Conservation (phyloP, 345 rosid species). For the Eutrema japonicum region DNA sequence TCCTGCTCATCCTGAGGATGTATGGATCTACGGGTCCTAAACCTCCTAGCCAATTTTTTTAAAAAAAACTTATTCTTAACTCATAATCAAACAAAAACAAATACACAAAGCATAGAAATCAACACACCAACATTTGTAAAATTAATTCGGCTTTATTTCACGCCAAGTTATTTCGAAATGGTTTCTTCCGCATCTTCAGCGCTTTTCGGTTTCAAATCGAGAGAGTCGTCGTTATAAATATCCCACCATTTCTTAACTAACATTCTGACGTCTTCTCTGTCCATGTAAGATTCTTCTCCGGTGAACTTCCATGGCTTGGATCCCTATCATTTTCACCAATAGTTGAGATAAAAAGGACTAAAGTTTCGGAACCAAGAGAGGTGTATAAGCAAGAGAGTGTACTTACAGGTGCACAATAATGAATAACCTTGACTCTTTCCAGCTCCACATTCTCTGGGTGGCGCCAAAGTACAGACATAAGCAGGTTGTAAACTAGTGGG, state of each 20-base stretch:
- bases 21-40: no score
- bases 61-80: not conserved
- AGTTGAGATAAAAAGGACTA: not conserved
- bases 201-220: conserved; percentile 46
- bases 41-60: no score
- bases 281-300: conserved; percentile 60
- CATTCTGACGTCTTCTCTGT: conserved; percentile 58
- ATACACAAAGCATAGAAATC: not conserved
- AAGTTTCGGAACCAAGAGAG: not conserved
- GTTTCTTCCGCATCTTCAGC: conserved; percentile 39
- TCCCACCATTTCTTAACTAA: conserved; percentile 60
- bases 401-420: conserved; percentile 79
- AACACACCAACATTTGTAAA: not conserved
- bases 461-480: conserved; percentile 79
- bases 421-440: conserved; percentile 63
- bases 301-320: conserved; percentile 69
- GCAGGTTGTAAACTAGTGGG: conserved; percentile 61
- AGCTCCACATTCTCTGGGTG: conserved; percentile 75
- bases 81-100: not conserved
- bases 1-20: no score
- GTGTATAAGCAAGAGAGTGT: not conserved
- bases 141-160: not conserved
- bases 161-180: not conserved
- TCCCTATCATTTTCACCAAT: conserved; percentile 39
- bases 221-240: conserved; percentile 55